Conservation (phyloP, 2,329 filamentous ascomycete genomes). For the Diaporthe caulivora region DNA sequence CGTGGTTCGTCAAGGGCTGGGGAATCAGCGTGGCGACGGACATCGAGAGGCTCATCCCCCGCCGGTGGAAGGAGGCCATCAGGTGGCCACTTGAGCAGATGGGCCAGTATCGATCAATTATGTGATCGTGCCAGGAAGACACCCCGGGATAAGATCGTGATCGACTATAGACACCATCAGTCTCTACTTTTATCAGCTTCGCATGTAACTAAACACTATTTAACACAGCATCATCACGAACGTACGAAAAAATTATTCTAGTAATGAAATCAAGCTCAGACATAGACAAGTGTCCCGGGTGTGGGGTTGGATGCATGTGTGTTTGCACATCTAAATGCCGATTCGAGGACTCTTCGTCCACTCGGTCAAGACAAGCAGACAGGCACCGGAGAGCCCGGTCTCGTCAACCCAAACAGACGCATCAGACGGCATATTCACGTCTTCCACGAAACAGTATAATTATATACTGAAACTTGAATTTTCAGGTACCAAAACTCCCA, state of each 20-base stretch:
- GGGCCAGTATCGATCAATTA: conserved; percentile 15
- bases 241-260: conserved; percentile 16
- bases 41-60: conserved; percentile 28
- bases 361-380: too few species aligned
- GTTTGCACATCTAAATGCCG: too few species aligned
- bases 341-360: too few species aligned
- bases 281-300: too few species aligned
- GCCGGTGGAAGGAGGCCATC: conserved; percentile 24
- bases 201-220: conserved; percentile 22
- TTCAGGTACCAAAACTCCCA: too few species aligned
- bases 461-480: too few species aligned
- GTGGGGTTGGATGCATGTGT: background rate
- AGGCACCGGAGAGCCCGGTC: too few species aligned
- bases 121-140: background rate
- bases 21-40: conserved; percentile 22
- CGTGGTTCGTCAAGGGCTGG: conserved; percentile 41
- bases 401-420: too few species aligned
- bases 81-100: conserved; percentile 37
- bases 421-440: too few species aligned
- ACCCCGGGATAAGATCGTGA: background rate
- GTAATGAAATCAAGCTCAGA: background rate
- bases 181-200: conserved; percentile 20
- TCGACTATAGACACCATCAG: conserved; percentile 19
- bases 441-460: too few species aligned
- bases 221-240: background rate